Base-by-base conservation (phyloP, 176 grass and related monocot genomes). In the Pharus latifolius region DNA sequence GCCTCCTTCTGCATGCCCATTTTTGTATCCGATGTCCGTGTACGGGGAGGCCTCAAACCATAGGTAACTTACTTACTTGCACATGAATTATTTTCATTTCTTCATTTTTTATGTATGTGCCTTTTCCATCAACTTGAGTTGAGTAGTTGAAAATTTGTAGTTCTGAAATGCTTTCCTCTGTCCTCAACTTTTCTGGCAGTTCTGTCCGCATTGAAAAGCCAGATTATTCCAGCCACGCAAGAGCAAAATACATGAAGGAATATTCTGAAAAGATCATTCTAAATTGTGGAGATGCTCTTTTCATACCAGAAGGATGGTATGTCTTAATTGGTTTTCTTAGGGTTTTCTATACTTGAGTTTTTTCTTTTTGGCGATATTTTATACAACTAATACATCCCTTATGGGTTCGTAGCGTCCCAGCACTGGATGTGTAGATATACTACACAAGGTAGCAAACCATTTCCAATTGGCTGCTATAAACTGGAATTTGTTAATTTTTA, bases 301-400 rank as follows among this genome's bases (percentile, higher is more conserved):
- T 93, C 70, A 98, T 98, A 85, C 94, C 94, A 47, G 94, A 93
- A 91, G 94, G 94, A 93, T 98, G 94, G 94, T 98, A 85, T 41
- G 72, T 27, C 7, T 55, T 33, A 72, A 76, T 53, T 46, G 69
- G 18, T 73, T 80, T 65, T 71, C 22, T 54, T 46, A 7, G 28
- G 10, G 26, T 58, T 23, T 75, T 80, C 58, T 61, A 3, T 46
- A 45, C 18, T 63, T 34, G 3, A 58, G 3, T 17, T 6, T 68
- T 33, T 51, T 34, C 0, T 49, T 33, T 45, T 10, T 16, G 12
- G n/a, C n/a, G n/a, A 30, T 12, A 34, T 23, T 9, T 38, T n/a
- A 66, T 28, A 17, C 9, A 26, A 35, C 18, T 77, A 46, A 40
- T 34, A 49, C 23, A 9, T 49, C 63, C 8, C 42, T 20, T 8